Conservation (phyloP, 163 green algal species). For the Prototheca wickerhamii region DNA sequence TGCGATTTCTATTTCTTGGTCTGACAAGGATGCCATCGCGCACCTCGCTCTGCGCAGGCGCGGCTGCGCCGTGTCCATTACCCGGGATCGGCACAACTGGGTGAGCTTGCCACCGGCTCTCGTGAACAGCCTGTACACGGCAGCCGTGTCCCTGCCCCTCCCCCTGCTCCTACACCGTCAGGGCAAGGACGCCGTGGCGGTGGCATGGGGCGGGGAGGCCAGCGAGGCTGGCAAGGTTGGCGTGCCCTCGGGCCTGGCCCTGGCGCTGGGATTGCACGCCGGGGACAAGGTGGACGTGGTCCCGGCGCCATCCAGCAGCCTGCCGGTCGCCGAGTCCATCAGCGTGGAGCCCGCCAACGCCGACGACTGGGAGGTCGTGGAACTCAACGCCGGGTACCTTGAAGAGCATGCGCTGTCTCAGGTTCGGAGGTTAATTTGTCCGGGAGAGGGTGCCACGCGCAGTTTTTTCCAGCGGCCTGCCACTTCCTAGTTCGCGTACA, state of each 20-base stretch:
- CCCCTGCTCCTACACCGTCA: constrained; percentile 2
- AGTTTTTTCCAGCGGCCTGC: not conserved
- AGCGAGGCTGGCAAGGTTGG: constrained; percentile 3
- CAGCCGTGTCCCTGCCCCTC: constrained; percentile 4
- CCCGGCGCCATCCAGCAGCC: constrained; percentile 4
- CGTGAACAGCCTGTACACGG: constrained; percentile 21
- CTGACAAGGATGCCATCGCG: no score
- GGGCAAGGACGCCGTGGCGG: not conserved
- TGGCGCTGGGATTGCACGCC: constrained; percentile 1
- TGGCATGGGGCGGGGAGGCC: constrained; percentile 15
- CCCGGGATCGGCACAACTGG: constrained; percentile 33
- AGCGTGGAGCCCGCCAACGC: constrained; percentile 57
- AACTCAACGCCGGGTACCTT: constrained; percentile 65
- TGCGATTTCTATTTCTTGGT: no score
- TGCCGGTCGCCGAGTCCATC: constrained; percentile 44
- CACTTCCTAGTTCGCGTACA: no score
- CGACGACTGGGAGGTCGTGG: constrained; percentile 82
- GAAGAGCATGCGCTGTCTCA: constrained; percentile 69
- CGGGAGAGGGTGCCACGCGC: not conserved
- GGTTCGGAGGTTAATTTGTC: constrained; percentile 17
- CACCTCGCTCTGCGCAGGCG: not conserved
- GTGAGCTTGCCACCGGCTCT: constrained; percentile 34
- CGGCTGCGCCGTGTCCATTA: constrained; percentile 14
- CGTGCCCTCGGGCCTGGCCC: constrained; percentile 8
- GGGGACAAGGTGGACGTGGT: constrained; percentile 7